Conservation (phyloP, 2,329 filamentous ascomycete genomes). For the Pezizomycotina sp. region DNA sequence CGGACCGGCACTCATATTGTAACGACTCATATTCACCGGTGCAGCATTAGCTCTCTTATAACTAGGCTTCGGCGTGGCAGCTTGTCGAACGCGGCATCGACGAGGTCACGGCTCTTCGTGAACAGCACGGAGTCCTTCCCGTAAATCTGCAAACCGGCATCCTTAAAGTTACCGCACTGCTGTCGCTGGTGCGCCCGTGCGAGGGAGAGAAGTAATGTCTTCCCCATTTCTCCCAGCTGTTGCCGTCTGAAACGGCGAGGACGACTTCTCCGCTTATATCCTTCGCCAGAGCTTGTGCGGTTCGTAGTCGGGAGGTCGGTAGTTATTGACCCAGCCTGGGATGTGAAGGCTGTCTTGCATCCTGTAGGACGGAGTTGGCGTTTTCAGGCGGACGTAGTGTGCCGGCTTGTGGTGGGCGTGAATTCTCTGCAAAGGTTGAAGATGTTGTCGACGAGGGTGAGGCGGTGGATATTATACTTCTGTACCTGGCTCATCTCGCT, state of each 20-base stretch:
- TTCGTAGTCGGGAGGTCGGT: slow-evolving; percentile 25
- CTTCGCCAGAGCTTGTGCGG: slow-evolving; percentile 33
- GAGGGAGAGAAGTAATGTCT: slow-evolving; percentile 42
- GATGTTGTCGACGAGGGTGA: slow-evolving; percentile 12
- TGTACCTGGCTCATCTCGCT: slow-evolving; percentile 11
- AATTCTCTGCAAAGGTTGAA: slow-evolving; percentile 34
- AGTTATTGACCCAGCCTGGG: slow-evolving; percentile 1
- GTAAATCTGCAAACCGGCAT: slow-evolving; percentile 41
- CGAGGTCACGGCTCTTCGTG: slow-evolving; percentile 33
- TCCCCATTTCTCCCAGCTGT: slow-evolving; percentile 38
- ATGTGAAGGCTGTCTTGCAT: slow-evolving; percentile 4
- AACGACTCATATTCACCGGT: slow-evolving; percentile 31
- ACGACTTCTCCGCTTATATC: slow-evolving; percentile 35
- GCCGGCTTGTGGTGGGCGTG: slow-evolving; percentile 39
- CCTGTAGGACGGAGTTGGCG: no score
- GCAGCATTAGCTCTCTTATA: slow-evolving; percentile 8
- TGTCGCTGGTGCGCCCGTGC: slow-evolving; percentile 41
- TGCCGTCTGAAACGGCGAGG: slow-evolving; percentile 32
- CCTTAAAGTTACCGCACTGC: slow-evolving; percentile 46
- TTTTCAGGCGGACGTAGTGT: no score
- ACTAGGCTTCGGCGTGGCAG: slow-evolving; percentile 24
- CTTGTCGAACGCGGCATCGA: slow-evolving; percentile 33
- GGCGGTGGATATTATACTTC: slow-evolving; percentile 13
- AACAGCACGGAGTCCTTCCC: slow-evolving; percentile 39
- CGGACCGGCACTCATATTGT: slow-evolving; percentile 31